Percentiles rank a stretch among this genome's conserved stretches.
Conservation (phyloP, 257 asterid genomes). For the Solanum arcanum region DNA sequence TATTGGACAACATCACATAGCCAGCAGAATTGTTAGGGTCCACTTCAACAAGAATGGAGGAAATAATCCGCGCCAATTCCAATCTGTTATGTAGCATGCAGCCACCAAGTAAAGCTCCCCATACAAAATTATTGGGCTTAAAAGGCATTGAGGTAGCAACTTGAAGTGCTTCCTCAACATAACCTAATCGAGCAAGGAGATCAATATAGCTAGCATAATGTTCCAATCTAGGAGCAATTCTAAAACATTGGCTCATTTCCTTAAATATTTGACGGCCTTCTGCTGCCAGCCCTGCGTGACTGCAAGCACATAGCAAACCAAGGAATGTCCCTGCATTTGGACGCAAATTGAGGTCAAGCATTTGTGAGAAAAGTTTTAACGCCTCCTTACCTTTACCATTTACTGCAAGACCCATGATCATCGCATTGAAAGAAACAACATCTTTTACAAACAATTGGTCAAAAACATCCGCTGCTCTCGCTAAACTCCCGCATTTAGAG, state of each 20-base stretch:
- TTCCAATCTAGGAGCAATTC: conserved; percentile 37
- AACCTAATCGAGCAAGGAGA: conserved; percentile 58
- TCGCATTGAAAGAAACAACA: conserved; percentile 64
- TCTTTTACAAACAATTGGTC: conserved; percentile 35
- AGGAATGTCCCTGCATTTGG: conserved; percentile 46
- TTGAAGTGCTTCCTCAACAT: conserved; percentile 50
- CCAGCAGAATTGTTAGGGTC: conserved; percentile 72
- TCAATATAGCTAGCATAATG: conserved; percentile 72
- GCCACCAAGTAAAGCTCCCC: conserved; percentile 67
- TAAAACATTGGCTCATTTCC: conserved; percentile 16
- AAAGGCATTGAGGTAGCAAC: conserved; percentile 47
- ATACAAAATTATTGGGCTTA: conserved; percentile 47
- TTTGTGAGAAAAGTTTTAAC: conserved; percentile 27
- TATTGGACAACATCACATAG: conserved; percentile 66
- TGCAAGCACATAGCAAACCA: conserved; percentile 44
- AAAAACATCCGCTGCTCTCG: conserved; percentile 30
- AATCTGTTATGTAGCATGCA: conserved; percentile 45
- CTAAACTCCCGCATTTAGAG: conserved; percentile 59
- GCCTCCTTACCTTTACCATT: conserved; percentile 61
- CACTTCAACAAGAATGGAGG: conserved; percentile 41
- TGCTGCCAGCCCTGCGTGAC: conserved; percentile 46
- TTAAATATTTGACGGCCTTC: conserved; percentile 46
- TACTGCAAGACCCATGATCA: conserved; percentile 66
- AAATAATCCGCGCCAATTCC: conserved; percentile 40
- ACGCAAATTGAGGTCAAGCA: conserved; percentile 20